A percentile compares a stretch with the other conserved stretches of the same genome.
phyloP scores from a whole-genome alignment of 352 stramenopile genomes.

The Phytophthora pini region DNA sequence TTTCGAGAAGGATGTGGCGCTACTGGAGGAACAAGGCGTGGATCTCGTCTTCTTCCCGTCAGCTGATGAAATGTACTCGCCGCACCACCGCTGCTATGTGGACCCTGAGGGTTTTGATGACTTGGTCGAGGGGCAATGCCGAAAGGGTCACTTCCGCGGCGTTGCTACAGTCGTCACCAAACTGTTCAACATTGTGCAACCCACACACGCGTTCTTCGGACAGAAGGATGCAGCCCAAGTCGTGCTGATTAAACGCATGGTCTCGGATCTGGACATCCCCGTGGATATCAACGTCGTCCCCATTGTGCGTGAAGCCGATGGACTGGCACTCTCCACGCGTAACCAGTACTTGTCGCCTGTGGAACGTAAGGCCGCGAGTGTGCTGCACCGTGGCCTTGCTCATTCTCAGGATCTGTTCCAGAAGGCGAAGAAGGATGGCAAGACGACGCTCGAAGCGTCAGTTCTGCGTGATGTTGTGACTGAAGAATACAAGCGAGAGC shows the following conservation, averaged over 20 bases:
- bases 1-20: constrained; percentile 93
- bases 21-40: constrained; percentile 89
- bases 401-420: constrained; percentile 61
- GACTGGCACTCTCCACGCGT: constrained; percentile 97
- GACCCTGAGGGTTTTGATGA: constrained; percentile 95
- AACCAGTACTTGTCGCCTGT: constrained; percentile 97
- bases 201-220: constrained; percentile 98
- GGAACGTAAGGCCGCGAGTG: constrained; percentile 87
- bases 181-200: constrained; percentile 98
- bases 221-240: constrained; percentile 99
- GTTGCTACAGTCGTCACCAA: constrained; percentile 99
- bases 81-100: constrained; percentile 90
- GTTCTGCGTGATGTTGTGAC: constrained; percentile 52
- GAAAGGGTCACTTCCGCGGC: constrained; percentile 97
- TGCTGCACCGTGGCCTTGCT: constrained; percentile 89
- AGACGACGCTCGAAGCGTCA: constrained; percentile 39
- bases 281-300: constrained; percentile 92
- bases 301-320: constrained; percentile 95
- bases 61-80: constrained; percentile 89
- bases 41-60: constrained; percentile 92
- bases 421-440: constrained; percentile 21
- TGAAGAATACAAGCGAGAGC: constrained; percentile 80
- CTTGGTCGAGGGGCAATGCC: constrained; percentile 90
- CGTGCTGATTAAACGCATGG: constrained; percentile 95
- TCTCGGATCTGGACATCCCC: constrained; percentile 97